Base-by-base conservation (phyloP, 768 basidiomycete genomes). In the Polyporus arcularius region DNA sequence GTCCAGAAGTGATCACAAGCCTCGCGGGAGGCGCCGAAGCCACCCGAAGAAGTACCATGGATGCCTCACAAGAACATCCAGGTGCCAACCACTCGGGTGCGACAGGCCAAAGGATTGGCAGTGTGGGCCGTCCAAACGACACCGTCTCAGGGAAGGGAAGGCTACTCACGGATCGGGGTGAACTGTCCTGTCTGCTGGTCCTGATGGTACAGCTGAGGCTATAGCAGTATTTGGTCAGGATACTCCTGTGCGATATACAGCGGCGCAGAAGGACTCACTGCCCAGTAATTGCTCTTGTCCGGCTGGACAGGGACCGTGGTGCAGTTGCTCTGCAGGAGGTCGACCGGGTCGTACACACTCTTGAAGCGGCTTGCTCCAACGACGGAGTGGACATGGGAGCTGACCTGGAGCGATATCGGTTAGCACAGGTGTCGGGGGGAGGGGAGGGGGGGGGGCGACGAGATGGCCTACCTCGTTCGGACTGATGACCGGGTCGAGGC, bases 201-300 rank as follows among this genome's bases (percentile, higher is more conserved):
- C 18, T 64, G 66, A 52, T 67, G 64, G 56, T 65, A 65, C 31
- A 66, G 7, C 42, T 61, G 56, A 26, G 66, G 66, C 67, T 68
- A 50, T n/a, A 1, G 52, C 9, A 28, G 21, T 26, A 26, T 26
- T 26, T 26, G 7, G 3, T 28, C 46, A 53, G 21, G 21, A 8
- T 16, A 16, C n/a, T 21, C 3, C 4, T 4, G 10, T 38, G 9
- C 15, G 18, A 53, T 7, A 15, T 28, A 3, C 4, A 40, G 18
- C 11, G n/a, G 32, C 39, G 21, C 6, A 18, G 3, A 9, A 48
- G 1, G 18, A 57, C 66, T 28, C 60, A 66, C 67, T 45, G 57
- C 57, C 68, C 68, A 69, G 59, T 69, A 69, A 48, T 64, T 62
- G 51, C 66, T 67, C 65, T 61, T 56, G 62, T 69, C 68, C 10